phyloP scores from a whole-genome alignment of 2,329 filamentous ascomycete genomes.

The Trichophyton simii region DNA sequence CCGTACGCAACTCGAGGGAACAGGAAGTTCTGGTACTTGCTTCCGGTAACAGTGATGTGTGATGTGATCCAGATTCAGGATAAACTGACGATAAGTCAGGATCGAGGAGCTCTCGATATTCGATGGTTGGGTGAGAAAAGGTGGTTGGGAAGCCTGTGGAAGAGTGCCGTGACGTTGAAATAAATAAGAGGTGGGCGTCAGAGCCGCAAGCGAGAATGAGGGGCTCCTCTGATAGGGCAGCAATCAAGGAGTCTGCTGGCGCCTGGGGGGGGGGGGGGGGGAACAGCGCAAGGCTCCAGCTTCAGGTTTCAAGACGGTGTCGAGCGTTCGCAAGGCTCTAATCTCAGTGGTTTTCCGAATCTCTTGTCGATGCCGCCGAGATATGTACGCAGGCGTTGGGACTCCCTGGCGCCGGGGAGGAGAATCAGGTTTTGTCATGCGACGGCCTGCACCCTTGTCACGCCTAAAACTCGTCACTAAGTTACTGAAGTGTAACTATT shows the following conservation, averaged over 20 bases:
- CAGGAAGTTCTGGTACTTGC: too few relatives aligned
- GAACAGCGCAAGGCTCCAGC: background rate
- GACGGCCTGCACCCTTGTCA: background rate
- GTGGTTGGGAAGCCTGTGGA: background rate
- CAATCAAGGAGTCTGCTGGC: background rate
- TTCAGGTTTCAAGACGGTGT: background rate
- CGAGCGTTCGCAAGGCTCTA: background rate
- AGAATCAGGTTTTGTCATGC: conserved; percentile 1
- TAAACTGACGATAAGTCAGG: too few relatives aligned
- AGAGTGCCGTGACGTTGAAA: background rate
- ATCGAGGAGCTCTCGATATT: background rate
- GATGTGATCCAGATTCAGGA: too few relatives aligned
- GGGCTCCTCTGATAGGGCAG: background rate
- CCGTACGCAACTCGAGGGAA: too few relatives aligned
- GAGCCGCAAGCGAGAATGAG: conserved; percentile 2
- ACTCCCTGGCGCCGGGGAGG: background rate
- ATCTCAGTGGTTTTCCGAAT: background rate
- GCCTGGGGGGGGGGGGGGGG: background rate
- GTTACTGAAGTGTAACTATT: too few relatives aligned
- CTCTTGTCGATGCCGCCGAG: background rate
- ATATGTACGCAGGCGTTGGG: background rate
- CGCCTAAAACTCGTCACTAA: too few relatives aligned
- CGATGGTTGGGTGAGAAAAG: background rate
- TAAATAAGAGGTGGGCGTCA: background rate
- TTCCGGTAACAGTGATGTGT: too few relatives aligned